A percentile compares a stretch with the other conserved stretches of the same genome.
Evolutionary conservation across 768 basidiomycete species (phyloP).

Genomic region (Scleroderma bovista): DNA sequence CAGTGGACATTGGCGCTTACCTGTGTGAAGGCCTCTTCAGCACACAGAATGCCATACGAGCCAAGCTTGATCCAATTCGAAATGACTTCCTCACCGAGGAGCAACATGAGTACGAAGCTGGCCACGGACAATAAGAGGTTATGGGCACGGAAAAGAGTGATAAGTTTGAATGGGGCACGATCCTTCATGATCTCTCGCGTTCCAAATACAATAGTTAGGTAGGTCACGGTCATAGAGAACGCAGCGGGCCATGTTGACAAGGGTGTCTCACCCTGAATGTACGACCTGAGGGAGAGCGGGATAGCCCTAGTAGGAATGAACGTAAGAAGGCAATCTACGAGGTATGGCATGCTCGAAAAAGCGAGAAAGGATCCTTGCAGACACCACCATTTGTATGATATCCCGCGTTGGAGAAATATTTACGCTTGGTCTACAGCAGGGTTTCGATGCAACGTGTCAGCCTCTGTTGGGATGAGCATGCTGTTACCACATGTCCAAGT

Average conservation of each 20-base stretch:
- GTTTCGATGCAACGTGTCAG: no score
- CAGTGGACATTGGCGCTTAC: constrained; percentile 41
- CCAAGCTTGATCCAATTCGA: constrained; percentile 76
- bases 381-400: no score
- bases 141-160: constrained; percentile 76
- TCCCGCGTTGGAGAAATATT: no score
- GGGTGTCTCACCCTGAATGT: constrained; percentile 73
- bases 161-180: constrained; percentile 63
- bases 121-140: constrained; percentile 81
- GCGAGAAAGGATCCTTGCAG: no score
- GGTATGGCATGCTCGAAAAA: constrained; percentile 53
- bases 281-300: constrained; percentile 53
- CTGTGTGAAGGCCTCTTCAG: constrained; percentile 69
- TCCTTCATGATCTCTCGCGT: constrained; percentile 80
- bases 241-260: constrained; percentile 74
- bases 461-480: no score
- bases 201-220: constrained; percentile 83
- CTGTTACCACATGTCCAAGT: no score
- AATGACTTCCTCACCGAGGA: constrained; percentile 85
- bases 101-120: constrained; percentile 66
- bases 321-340: constrained; percentile 63
- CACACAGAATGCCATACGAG: constrained; percentile 70
- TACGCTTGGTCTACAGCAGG: no score
- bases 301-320: constrained; percentile 44
- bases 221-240: constrained; percentile 57